phyloP scores from a whole-genome alignment of 768 basidiomycete genomes.

The Boletus coccyginus region DNA sequence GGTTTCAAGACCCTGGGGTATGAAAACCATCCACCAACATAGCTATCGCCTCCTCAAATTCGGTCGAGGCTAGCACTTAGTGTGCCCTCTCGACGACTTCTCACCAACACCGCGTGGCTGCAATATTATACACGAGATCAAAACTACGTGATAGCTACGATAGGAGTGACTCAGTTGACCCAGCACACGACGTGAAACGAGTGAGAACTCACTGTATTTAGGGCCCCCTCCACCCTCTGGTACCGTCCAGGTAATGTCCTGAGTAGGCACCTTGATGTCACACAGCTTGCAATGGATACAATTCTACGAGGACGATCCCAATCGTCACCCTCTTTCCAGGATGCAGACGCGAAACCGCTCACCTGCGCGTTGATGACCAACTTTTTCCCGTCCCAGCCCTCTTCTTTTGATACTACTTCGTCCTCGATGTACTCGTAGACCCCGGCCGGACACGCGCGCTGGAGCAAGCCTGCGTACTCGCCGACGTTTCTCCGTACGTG shows the following conservation, averaged over 20 bases:
- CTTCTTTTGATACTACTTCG: slow-evolving; percentile 45
- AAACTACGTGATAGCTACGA: slow-evolving; percentile 2
- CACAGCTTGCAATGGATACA: slow-evolving; percentile 95
- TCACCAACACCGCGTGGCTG: no score
- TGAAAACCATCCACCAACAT: no score
- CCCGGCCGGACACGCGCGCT: slow-evolving; percentile 87
- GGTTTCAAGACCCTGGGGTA: no score
- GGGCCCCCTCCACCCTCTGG: slow-evolving; percentile 97
- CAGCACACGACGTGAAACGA: not conserved
- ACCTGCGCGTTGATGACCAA: slow-evolving; percentile 97
- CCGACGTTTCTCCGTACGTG: slow-evolving; percentile 76
- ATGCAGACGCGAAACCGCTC: slow-evolving; percentile 13
- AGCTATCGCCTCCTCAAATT: no score
- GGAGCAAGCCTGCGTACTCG: slow-evolving; percentile 86
- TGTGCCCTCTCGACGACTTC: no score
- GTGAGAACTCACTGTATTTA: slow-evolving; percentile 71
- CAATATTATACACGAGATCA: not conserved
- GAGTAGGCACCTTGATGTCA: slow-evolving; percentile 93
- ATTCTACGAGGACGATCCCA: slow-evolving; percentile 46
- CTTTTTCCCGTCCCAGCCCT: slow-evolving; percentile 78
- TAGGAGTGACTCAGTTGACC: not conserved
- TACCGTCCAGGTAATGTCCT: slow-evolving; percentile 96
- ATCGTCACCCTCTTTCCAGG: not conserved
- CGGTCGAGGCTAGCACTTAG: no score
- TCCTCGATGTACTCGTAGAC: slow-evolving; percentile 95